Base-by-base conservation (phyloP, 805 yeast genomes). In the Metschnikowia kunwiensis region DNA sequence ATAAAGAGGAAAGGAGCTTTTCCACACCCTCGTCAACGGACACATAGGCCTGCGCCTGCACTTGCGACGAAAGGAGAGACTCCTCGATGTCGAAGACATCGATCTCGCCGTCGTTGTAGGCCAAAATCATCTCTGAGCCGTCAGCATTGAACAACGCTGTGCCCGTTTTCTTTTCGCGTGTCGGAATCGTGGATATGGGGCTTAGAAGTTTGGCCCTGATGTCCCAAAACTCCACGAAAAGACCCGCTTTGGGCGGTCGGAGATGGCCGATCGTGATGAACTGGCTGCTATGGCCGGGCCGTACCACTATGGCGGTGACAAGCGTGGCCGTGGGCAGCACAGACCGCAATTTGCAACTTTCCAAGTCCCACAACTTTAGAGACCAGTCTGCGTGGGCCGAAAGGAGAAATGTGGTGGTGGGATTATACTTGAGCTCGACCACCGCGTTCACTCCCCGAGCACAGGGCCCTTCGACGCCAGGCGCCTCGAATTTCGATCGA, bases 151-250 rank as follows among this genome's bases (percentile, higher is more conserved):
- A 48, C 5, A 39, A 23, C 5, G 38, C 49, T 11, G 43, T 24
- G 3, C 42, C 45, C 9, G 36, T 18, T 7, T 19, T 18, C 14
- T 32, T 27, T 11, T 43, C 30, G 10, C 28, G n/a, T 18, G 43
- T 30, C 5, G 47, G 42, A 15, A 48, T 32, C 7, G 32, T 19
- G 11, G 38, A 37, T 3, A 48, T 31, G 9, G 52, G 51, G 7
- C 39, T 28, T 22, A 31, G 18, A 7, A 40, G 22, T 17, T 25
- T 32, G 19, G 36, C 42, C n/a, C 34, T 34, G 16, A 48, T 28
- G 27, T 48, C 52, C 52, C 52, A 48, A 16, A 46, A 43, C 30
- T 48, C 47, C 7, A 46, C 44, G 23, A 32, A 34, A 13, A 43
- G 27, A 8, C 44, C 40, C 15, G 27, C 13, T 5, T 40, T 34